Evolutionary conservation across 192 early-diverging fungal genomes (phyloP), one percentile per base, ranked within the genome.

Genomic region (Coemansia sp.): DNA sequence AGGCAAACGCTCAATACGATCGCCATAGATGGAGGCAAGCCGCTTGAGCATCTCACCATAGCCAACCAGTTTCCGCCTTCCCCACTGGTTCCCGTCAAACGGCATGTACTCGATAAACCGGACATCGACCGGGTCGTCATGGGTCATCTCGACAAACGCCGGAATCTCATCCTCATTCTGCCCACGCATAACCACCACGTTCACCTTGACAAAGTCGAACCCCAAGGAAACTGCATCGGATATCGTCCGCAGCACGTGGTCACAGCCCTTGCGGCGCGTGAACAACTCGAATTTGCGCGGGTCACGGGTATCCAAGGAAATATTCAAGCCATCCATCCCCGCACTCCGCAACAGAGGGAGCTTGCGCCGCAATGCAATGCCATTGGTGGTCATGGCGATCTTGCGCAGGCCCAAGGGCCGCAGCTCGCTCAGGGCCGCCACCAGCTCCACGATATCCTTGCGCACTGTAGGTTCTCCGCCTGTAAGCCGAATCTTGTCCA

Each of bases 51-150:
- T 55, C 33, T 90, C 85, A 20, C 79, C 72, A 61, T 92, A 98
- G 13, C 91, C 80, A 2, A 96, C 82, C 25, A 98, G 67, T 40
- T 92, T 93, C 13, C 82, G 73, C 13, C 61, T 51, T 12, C 86
- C 87, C 95, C 95, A 98, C 56, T 76, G 65, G 67, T 98, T 98
- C 9, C 93, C 94, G 64, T 91, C 92, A 74, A 98, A 98, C 0
- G 95, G 95, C 95, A 96, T 98, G 55, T 96, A 96, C 64, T 98
- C 95, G 60, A 98, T 98, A 65, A 98, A 98, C 14, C 95, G 72
- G 0, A 98, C 81, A 28, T 86, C 82, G 4, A 96, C 46, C 9
- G 79, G 68, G 13, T 80, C 75, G 36, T 88, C 76, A 26, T 83
- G 78, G 5, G 92, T 96, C 63, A 91, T 76, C 23, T 85, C 84